A percentile compares a stretch with the other conserved stretches of the same genome.
phyloP scores from a whole-genome alignment of 495 filamentous ascomycete species.

The Talaromyces wortmannii region DNA sequence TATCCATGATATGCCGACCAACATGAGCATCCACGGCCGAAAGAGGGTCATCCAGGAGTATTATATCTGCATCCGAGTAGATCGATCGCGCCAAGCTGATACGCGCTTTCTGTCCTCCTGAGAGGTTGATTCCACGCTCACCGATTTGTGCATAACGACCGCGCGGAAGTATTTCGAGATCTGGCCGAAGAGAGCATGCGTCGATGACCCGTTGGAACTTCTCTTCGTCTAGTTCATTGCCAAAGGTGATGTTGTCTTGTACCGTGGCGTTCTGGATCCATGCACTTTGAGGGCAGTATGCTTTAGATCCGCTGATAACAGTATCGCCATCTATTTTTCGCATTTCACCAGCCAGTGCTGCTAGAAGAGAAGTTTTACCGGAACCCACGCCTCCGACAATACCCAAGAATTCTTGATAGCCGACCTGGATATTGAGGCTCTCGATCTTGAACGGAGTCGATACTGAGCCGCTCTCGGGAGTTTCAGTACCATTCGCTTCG shows the following conservation, averaged over 20 bases:
- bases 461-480: slow-evolving; percentile 27
- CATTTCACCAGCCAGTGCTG: slow-evolving; percentile 10
- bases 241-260: slow-evolving; percentile 8
- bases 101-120: slow-evolving; percentile 74
- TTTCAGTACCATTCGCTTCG: not conserved
- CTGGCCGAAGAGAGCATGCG: slow-evolving; percentile 64
- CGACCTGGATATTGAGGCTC: slow-evolving; percentile 4
- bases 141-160: slow-evolving; percentile 74
- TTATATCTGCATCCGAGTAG: slow-evolving; percentile 41
- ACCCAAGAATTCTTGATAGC: slow-evolving; percentile 3
- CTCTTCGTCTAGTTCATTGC: slow-evolving; percentile 5
- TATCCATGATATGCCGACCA: slow-evolving; percentile 12
- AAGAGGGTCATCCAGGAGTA: slow-evolving; percentile 44
- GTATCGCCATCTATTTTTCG: not conserved
- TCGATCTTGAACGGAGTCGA: slow-evolving; percentile 5
- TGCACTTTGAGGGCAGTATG: slow-evolving; percentile 8
- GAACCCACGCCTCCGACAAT: slow-evolving; percentile 8
- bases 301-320: not conserved
- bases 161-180: slow-evolving; percentile 71
- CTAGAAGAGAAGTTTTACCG: slow-evolving; percentile 9
- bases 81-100: slow-evolving; percentile 50
- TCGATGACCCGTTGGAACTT: slow-evolving; percentile 30
- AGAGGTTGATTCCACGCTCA: slow-evolving; percentile 74
- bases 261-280: slow-evolving; percentile 10
- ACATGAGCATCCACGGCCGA: slow-evolving; percentile 47